Evolutionary conservation across 352 stramenopile genomes (phyloP).

Genomic region (Globisporangium polare): DNA sequence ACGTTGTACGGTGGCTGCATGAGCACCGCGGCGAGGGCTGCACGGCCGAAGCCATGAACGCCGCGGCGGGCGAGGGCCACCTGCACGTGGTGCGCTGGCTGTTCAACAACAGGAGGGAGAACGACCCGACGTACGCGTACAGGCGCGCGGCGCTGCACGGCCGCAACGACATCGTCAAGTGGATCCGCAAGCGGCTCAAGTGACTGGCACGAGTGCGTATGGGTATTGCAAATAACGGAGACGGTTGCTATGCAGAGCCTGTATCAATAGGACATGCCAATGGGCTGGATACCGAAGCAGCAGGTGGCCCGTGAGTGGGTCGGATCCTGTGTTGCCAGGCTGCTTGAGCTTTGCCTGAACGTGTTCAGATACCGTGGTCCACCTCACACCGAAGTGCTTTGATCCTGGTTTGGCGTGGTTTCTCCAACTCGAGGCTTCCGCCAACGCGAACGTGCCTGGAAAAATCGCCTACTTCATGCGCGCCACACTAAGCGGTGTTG

Average conservation of each 20-base stretch:
- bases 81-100: constrained; percentile 13
- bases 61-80: constrained; percentile 10
- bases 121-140: constrained; percentile 3
- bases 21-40: constrained; percentile 15
- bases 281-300: too few relatives aligned
- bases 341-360: too few relatives aligned
- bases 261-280: neutral
- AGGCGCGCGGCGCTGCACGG: constrained; percentile 3
- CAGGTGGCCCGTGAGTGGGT: too few relatives aligned
- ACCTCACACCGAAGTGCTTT: neutral
- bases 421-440: neutral
- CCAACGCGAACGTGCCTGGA: neutral
- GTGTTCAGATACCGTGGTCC: neutral
- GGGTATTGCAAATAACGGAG: neutral
- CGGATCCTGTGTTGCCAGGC: too few relatives aligned
- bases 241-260: too few relatives aligned
- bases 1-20: constrained; percentile 14
- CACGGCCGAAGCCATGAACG: constrained; percentile 10
- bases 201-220: neutral
- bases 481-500: neutral
- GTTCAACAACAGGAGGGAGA: constrained; percentile 13
- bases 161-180: constrained; percentile 14
- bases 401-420: neutral
- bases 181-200: constrained; percentile 12
- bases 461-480: neutral